A percentile compares a stretch with the other conserved stretches of the same genome.
phyloP scores from a whole-genome alignment of 2,329 filamentous ascomycete species.

The Aspergillaceae sp. region DNA sequence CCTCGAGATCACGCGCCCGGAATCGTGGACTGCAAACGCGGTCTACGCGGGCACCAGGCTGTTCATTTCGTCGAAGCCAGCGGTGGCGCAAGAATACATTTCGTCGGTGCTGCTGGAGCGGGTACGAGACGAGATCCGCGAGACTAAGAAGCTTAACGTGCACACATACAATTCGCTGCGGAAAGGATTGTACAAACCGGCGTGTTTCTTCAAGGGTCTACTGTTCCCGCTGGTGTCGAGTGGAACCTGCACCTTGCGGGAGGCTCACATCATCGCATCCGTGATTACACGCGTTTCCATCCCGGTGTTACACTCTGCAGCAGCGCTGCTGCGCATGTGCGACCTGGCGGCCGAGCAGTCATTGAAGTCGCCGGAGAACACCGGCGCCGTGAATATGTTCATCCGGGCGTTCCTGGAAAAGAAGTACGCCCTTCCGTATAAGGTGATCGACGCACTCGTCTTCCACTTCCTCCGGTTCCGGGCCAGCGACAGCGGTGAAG shows the following conservation, averaged over 20 bases:
- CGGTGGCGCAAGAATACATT: constrained; percentile 74
- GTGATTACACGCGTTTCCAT: constrained; percentile 79
- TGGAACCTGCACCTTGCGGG: constrained; percentile 81
- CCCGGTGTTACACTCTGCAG: constrained; percentile 84
- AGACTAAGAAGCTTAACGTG: constrained; percentile 90
- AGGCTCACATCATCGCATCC: constrained; percentile 83
- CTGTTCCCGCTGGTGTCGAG: constrained; percentile 80
- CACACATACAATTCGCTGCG: constrained; percentile 92
- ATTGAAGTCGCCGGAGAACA: constrained; percentile 65
- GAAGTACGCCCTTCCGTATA: constrained; percentile 91
- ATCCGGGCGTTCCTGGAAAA: constrained; percentile 91
- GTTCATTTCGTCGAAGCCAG: constrained; percentile 77
- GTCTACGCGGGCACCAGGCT: constrained; percentile 84
- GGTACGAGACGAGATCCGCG: constrained; percentile 88
- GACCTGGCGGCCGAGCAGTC: constrained; percentile 91
- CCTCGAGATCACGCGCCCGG: constrained; percentile 72
- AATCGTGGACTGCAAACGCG: constrained; percentile 69
- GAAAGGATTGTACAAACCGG: constrained; percentile 86
- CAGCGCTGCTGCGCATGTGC: constrained; percentile 81
- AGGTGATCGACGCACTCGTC: constrained; percentile 86
- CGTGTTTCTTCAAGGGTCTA: constrained; percentile 93
- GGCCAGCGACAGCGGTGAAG: constrained; percentile 50
- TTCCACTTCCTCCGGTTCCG: constrained; percentile 94
- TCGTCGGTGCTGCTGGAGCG: constrained; percentile 78
- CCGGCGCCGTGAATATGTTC: constrained; percentile 89